A percentile compares a stretch with the other conserved stretches of the same genome.
Conservation (phyloP, 441 rosid species). For the Adansonia rubrostipa region DNA sequence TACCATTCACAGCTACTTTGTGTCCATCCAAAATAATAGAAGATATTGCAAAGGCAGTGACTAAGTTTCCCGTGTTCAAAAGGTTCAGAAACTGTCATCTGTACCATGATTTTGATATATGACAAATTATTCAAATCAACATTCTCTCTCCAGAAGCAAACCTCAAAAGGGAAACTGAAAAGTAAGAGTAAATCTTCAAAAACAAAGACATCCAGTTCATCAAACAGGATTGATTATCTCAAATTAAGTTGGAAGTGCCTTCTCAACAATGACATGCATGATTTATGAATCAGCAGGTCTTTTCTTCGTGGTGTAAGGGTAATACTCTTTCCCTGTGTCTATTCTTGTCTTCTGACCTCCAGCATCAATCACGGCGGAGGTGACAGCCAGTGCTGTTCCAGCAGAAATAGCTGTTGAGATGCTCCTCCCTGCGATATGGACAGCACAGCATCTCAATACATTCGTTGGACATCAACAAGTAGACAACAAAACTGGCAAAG, state of each 20-base stretch:
- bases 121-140: slow-evolving; percentile 39
- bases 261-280: slow-evolving; percentile 25
- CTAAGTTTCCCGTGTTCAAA: neutral
- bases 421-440: slow-evolving; percentile 63
- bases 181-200: slow-evolving; percentile 44
- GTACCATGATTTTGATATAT: slow-evolving; percentile 21
- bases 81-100: slow-evolving; percentile 5
- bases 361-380: slow-evolving; percentile 68
- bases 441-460: neutral
- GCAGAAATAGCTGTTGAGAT: slow-evolving; percentile 71
- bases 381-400: slow-evolving; percentile 79
- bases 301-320: slow-evolving; percentile 81
- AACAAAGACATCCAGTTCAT: slow-evolving; percentile 34
- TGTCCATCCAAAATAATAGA: neutral
- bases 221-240: slow-evolving; percentile 21
- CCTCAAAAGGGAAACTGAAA: slow-evolving; percentile 20
- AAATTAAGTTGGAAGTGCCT: slow-evolving; percentile 25
- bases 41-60: neutral
- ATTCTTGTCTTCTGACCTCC: slow-evolving; percentile 83
- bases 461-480: slow-evolving; percentile 9
- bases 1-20: neutral
- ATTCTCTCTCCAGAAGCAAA: slow-evolving; percentile 21
- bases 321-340: slow-evolving; percentile 80
- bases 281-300: slow-evolving; percentile 60
- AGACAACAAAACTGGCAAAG: neutral